A percentile compares a stretch with the other conserved stretches of the same genome.
These are phyloP conservation scores for Monosporozyma unispora DNA, from an alignment of 805 yeast genomes.

Conservation along the genomic window DNA sequence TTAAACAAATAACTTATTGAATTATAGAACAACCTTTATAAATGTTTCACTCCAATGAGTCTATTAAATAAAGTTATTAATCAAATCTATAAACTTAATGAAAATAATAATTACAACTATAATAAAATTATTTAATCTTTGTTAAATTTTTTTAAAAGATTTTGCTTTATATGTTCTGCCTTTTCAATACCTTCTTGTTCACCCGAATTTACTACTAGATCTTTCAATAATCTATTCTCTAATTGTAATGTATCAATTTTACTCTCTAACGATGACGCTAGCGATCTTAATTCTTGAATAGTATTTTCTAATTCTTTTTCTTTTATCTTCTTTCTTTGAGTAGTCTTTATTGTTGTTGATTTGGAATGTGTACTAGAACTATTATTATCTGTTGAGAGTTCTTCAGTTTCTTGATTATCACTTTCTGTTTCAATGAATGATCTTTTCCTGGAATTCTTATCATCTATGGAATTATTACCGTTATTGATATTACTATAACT, in stretches of 20 bases:
- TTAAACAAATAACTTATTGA: too few relatives aligned
- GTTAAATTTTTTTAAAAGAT: not conserved
- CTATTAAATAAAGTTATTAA: too few relatives aligned
- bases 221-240: constrained; percentile 83
- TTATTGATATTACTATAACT: not conserved
- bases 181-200: constrained; percentile 42
- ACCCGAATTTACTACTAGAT: constrained; percentile 40
- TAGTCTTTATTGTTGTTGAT: constrained; percentile 1
- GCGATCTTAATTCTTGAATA: constrained; percentile 62
- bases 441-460: not conserved
- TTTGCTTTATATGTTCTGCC: constrained; percentile 16
- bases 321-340: constrained; percentile 67
- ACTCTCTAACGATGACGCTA: constrained; percentile 55
- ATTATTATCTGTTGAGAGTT: not conserved
- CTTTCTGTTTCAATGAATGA: not conserved
- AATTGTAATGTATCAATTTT: constrained; percentile 77
- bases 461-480: not conserved
- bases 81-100: too few relatives aligned
- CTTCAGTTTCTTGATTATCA: not conserved
- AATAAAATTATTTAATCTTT: not conserved
- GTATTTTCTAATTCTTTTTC: constrained; percentile 84
- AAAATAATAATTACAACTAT: too few relatives aligned
- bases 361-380: not conserved
- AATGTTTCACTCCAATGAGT: too few relatives aligned
- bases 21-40: too few relatives aligned